phyloP scores from a whole-genome alignment of 176 grass and related monocot genomes.

The Tuctoria greenei region DNA sequence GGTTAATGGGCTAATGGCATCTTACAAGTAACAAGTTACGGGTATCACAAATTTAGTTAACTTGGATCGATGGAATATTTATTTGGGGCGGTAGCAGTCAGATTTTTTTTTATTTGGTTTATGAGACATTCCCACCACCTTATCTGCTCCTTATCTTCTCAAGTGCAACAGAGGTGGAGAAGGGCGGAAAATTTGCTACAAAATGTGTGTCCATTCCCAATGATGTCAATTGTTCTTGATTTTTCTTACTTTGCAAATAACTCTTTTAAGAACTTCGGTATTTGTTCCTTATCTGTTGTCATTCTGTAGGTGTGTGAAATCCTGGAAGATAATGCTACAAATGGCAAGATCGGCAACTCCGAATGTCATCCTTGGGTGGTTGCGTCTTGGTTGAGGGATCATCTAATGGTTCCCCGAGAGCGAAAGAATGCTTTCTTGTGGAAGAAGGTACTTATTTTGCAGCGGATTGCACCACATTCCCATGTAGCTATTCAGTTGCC shows the following conservation, averaged over 20 bases:
- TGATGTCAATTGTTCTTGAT: not conserved
- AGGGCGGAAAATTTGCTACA: not conserved
- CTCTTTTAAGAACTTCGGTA: no score
- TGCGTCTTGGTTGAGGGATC: constrained; percentile 83
- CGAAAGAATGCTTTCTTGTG: constrained; percentile 69
- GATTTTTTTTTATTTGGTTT: not conserved
- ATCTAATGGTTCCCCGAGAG: constrained; percentile 73
- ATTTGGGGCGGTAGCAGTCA: not conserved
- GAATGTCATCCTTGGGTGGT: constrained; percentile 67
- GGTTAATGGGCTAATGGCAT: not conserved
- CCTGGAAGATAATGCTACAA: constrained; percentile 72
- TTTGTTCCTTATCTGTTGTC: no score
- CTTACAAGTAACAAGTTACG: not conserved
- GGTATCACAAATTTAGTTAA: constrained; percentile 4
- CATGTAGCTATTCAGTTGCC: constrained; percentile 4
- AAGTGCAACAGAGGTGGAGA: not conserved
- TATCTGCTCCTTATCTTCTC: not conserved
- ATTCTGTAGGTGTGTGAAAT: constrained; percentile 83
- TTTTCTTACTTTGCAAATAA: not conserved
- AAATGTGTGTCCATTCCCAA: not conserved
- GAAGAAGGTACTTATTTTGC: constrained; percentile 73
- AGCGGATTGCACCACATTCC: not conserved
- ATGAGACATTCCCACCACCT: constrained; percentile 3
- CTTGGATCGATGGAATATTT: not conserved
- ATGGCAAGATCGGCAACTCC: constrained; percentile 34